phyloP scores from a whole-genome alignment of 192 early-diverging fungal genomes.

The Backusella parvicylindrica region DNA sequence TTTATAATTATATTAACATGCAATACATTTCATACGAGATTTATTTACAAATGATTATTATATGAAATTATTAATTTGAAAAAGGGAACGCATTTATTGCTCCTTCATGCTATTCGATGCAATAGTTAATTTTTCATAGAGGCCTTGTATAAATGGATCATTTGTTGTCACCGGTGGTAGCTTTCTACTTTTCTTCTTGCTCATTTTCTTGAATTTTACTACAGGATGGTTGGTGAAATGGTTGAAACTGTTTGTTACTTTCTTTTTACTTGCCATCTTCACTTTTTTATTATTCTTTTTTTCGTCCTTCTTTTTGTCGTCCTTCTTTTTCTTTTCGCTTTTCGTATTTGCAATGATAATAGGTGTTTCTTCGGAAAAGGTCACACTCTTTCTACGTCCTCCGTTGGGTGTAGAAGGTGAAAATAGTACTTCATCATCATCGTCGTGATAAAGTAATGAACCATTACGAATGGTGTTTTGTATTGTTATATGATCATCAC shows the following conservation, averaged over 20 bases:
- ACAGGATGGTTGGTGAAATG: constrained; percentile 14
- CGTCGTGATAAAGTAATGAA: neutral
- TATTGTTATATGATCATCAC: neutral
- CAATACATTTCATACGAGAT: neutral
- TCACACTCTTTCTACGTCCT: neutral
- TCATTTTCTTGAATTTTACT: constrained; percentile 18
- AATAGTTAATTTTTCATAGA: neutral
- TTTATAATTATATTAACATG: no score
- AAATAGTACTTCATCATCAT: neutral
- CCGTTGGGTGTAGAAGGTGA: neutral
- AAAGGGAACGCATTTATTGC: neutral
- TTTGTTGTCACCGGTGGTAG: neutral
- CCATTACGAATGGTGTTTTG: constrained; percentile 13
- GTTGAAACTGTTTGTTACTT: constrained; percentile 4
- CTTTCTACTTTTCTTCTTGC: neutral
- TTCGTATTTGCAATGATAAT: neutral
- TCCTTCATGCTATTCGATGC: neutral
- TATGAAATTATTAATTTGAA: neutral
- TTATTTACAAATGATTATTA: constrained; percentile 1
- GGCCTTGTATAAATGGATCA: constrained; percentile 2
- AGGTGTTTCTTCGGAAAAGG: neutral
- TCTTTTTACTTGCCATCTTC: constrained; percentile 17
- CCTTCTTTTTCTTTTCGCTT: neutral
- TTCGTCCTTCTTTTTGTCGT: neutral
- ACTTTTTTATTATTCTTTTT: neutral